These are phyloP conservation scores for Alternaria dauci DNA, from an alignment of 2,329 filamentous ascomycete species.

Conservation along the genomic window DNA sequence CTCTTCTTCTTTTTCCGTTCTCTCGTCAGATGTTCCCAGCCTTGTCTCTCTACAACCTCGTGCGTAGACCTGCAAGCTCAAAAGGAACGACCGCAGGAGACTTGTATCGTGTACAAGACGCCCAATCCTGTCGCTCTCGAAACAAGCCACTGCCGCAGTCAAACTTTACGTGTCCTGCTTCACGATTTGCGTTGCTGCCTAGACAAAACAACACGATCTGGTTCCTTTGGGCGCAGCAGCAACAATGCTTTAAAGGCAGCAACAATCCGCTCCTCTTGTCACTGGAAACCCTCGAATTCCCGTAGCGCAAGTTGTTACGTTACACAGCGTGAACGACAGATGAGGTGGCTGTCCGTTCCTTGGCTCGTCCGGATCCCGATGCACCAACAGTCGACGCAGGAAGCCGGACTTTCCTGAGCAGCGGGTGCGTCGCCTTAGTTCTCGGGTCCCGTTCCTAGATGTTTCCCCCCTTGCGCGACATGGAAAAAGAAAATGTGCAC, in stretches of 20 bases:
- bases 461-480: neutral
- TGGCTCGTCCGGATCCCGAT: conserved; percentile 1
- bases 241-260: neutral
- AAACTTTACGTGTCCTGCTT: neutral
- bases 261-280: neutral
- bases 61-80: neutral
- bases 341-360: neutral
- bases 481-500: neutral
- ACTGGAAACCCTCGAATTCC: neutral
- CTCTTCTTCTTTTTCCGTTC: neutral
- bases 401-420: conserved; percentile 6
- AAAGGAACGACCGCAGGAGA: neutral
- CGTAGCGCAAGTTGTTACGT: conserved; percentile 4
- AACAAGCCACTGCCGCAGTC: neutral
- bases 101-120: conserved; percentile 3
- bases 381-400: conserved; percentile 14
- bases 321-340: conserved; percentile 12
- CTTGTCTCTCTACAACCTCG: neutral
- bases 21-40: neutral
- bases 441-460: neutral
- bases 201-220: neutral
- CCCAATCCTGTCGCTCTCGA: neutral
- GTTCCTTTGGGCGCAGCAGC: neutral
- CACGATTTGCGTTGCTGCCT: conserved; percentile 1
- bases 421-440: neutral